phyloP scores from a whole-genome alignment of 495 filamentous ascomycete genomes.

The Chaetomium cochliodes region DNA sequence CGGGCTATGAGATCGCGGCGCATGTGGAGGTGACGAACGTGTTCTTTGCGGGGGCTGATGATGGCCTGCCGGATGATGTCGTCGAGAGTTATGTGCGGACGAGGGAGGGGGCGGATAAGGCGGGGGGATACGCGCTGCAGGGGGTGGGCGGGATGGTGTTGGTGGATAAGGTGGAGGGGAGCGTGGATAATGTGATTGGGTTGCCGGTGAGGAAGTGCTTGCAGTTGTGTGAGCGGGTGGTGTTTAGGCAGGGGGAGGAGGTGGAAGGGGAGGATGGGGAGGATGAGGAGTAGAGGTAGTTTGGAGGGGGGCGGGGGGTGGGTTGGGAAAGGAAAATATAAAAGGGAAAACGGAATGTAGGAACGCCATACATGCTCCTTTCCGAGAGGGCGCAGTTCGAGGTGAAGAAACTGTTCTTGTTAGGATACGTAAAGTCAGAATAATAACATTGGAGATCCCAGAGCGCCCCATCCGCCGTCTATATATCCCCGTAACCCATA shows the following conservation, averaged over 20 bases:
- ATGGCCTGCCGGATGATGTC: conserved; percentile 65
- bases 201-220: conserved; percentile 79
- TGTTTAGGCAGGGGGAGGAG: conserved; percentile 55
- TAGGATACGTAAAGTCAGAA: too few relatives aligned
- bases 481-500: neutral
- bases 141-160: conserved; percentile 76
- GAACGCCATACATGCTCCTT: too few relatives aligned
- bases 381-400: too few relatives aligned
- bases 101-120: conserved; percentile 92
- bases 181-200: conserved; percentile 94
- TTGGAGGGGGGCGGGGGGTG: too few relatives aligned
- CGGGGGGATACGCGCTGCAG: conserved; percentile 92
- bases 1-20: conserved; percentile 80
- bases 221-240: conserved; percentile 79
- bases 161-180: conserved; percentile 84
- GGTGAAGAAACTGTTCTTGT: too few relatives aligned
- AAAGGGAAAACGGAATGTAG: too few relatives aligned
- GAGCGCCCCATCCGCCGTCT: neutral
- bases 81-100: conserved; percentile 85
- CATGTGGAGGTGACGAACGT: conserved; percentile 87
- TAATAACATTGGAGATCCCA: neutral
- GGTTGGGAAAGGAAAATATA: too few relatives aligned
- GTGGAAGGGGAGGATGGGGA: conserved; percentile 35
- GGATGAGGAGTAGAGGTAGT: neutral
- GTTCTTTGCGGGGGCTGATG: conserved; percentile 67